These are phyloP conservation scores for Phascolomyces articulosus DNA, from an alignment of 371 early-diverging fungal species.

Conservation along the genomic window DNA sequence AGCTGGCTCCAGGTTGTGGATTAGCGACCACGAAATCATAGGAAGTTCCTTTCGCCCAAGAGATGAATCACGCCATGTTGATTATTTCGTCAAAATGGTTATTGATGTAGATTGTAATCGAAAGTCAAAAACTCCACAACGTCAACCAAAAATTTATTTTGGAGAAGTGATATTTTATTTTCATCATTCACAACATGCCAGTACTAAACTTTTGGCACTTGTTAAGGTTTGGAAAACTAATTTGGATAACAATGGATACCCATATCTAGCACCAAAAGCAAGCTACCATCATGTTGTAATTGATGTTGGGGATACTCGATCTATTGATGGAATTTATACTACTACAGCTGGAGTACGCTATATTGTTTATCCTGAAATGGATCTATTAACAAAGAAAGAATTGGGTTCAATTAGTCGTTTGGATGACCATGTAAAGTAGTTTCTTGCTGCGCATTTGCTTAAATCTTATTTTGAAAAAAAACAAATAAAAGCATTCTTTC, in stretches of 20 bases:
- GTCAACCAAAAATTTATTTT: background rate
- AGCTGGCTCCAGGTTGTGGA: background rate
- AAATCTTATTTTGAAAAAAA: too few species aligned
- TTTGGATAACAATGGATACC: background rate
- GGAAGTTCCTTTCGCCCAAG: background rate
- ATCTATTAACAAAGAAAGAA: background rate
- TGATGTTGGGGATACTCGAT: background rate
- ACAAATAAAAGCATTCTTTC: background rate
- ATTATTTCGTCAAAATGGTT: background rate
- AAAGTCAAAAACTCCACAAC: background rate
- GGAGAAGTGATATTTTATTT: slow-evolving; percentile 5
- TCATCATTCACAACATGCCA: background rate
- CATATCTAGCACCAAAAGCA: background rate
- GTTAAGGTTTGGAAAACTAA: background rate
- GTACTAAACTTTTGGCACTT: background rate
- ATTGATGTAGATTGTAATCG: background rate
- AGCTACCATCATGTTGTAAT: background rate
- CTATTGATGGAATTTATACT: slow-evolving; percentile 1
- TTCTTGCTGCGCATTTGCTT: background rate
- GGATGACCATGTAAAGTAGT: background rate
- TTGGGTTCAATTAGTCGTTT: background rate
- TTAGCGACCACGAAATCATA: background rate
- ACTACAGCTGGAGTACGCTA: background rate
- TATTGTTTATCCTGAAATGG: background rate
- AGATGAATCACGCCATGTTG: background rate